phyloP scores from a whole-genome alignment of 2,329 filamentous ascomycete genomes.

The Dactylellina sp. region DNA sequence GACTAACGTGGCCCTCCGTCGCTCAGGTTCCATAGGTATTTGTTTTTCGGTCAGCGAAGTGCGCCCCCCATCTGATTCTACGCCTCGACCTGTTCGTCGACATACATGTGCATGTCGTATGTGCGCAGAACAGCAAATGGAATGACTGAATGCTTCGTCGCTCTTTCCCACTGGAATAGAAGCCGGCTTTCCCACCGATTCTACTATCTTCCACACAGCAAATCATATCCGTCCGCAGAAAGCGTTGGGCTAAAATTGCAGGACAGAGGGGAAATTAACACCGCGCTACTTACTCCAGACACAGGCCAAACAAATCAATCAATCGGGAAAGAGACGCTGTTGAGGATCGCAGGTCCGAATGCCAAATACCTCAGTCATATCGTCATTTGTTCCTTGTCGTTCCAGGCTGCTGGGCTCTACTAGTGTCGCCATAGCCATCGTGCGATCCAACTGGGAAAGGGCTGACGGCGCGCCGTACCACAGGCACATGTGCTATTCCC shows the following conservation, averaged over 20 bases:
- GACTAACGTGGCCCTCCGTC: no score
- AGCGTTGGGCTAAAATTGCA: constrained; percentile 53
- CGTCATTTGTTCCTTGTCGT: constrained; percentile 36
- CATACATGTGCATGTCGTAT: no score
- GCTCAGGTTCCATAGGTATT: no score
- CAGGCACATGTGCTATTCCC: constrained; percentile 2
- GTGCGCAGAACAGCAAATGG: neutral
- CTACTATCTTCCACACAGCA: constrained; percentile 7
- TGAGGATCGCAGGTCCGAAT: constrained; percentile 55
- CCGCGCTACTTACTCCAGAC: constrained; percentile 40
- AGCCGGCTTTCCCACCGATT: constrained; percentile 16
- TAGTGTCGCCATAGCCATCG: constrained; percentile 8
- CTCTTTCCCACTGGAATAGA: constrained; percentile 21
- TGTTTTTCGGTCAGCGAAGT: constrained; percentile 24
- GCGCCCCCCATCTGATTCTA: no score
- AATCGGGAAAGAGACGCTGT: constrained; percentile 27
- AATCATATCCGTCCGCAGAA: constrained; percentile 43
- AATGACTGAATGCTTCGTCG: constrained; percentile 12
- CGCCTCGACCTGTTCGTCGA: no score
- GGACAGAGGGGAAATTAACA: constrained; percentile 55
- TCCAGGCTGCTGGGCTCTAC: constrained; percentile 1
- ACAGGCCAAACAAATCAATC: constrained; percentile 38
- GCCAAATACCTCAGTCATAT: constrained; percentile 55
- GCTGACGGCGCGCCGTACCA: neutral
- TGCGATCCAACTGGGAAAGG: neutral